These are phyloP conservation scores for Tuber melanosporum DNA, from an alignment of 495 filamentous ascomycete genomes.

Conservation along the genomic window DNA sequence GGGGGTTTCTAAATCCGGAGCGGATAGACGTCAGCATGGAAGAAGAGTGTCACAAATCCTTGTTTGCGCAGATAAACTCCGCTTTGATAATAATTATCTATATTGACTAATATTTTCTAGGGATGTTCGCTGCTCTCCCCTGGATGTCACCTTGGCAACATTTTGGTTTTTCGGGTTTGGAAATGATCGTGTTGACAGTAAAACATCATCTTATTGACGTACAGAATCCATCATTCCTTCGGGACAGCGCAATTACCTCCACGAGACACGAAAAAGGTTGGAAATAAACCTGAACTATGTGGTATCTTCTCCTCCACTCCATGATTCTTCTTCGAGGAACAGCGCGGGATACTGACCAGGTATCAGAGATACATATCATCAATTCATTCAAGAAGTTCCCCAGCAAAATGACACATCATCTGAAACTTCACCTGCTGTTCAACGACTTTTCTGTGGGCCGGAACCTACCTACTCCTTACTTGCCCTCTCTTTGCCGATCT, in stretches of 20 bases:
- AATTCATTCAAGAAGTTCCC: not conserved
- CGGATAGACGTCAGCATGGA: not conserved
- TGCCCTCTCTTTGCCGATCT: not conserved
- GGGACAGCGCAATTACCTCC: not conserved
- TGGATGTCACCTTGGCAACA: not conserved
- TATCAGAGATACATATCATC: not conserved
- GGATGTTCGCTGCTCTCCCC: not conserved
- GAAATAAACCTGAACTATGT: constrained; percentile 1
- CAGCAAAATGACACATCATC: constrained; percentile 1
- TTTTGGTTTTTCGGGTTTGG: not conserved
- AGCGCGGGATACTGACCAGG: not conserved
- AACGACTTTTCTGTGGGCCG: not conserved
- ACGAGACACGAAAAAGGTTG: not conserved
- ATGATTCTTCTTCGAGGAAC: not conserved
- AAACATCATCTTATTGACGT: not conserved
- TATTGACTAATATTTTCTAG: not conserved
- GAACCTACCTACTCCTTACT: not conserved
- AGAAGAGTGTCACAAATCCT: not conserved
- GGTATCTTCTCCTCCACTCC: constrained; percentile 4
- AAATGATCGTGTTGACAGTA: not conserved
- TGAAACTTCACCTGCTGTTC: constrained; percentile 1
- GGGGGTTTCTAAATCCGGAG: not conserved
- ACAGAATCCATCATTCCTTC: not conserved
- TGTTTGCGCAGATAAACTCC: not conserved
- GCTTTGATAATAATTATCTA: not conserved